Evolutionary conservation across 2,329 filamentous ascomycete species (phyloP).

Genomic region (Chaetomium sp.): DNA sequence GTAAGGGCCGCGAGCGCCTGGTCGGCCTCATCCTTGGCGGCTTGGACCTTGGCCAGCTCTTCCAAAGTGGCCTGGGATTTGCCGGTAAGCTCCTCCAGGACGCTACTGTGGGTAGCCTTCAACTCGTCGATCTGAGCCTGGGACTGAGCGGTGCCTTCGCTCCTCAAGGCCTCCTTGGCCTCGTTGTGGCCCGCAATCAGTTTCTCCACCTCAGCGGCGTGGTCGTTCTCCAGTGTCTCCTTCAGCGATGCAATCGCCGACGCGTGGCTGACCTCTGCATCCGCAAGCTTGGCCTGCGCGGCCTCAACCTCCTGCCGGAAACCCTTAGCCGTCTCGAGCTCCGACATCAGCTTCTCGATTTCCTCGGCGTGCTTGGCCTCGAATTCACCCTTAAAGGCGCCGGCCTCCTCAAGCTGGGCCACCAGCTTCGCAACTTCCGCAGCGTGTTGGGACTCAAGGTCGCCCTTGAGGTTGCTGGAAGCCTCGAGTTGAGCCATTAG

Average conservation of each 20-base stretch:
- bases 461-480: slow-evolving; percentile 27
- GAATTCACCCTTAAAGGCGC: slow-evolving; percentile 26
- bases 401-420: slow-evolving; percentile 29
- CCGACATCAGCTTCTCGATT: slow-evolving; percentile 25
- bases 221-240: slow-evolving; percentile 35
- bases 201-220: slow-evolving; percentile 41
- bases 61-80: slow-evolving; percentile 24
- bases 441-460: slow-evolving; percentile 27
- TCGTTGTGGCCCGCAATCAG: slow-evolving; percentile 38
- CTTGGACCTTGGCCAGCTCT: slow-evolving; percentile 31
- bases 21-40: slow-evolving; percentile 34
- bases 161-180: slow-evolving; percentile 39
- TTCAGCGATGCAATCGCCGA: slow-evolving; percentile 35
- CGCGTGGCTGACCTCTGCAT: slow-evolving; percentile 30
- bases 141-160: slow-evolving; percentile 36
- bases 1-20: slow-evolving; percentile 32
- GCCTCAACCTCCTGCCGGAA: slow-evolving; percentile 18
- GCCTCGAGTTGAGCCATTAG: slow-evolving; percentile 29
- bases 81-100: slow-evolving; percentile 39
- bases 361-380: slow-evolving; percentile 29
- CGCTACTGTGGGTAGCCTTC: slow-evolving; percentile 29
- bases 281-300: slow-evolving; percentile 29
- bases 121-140: slow-evolving; percentile 37
- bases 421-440: slow-evolving; percentile 26
- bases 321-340: slow-evolving; percentile 30